Evolutionary conservation across 345 rosid species (phyloP).

Genomic region (Triadica sebifera): DNA sequence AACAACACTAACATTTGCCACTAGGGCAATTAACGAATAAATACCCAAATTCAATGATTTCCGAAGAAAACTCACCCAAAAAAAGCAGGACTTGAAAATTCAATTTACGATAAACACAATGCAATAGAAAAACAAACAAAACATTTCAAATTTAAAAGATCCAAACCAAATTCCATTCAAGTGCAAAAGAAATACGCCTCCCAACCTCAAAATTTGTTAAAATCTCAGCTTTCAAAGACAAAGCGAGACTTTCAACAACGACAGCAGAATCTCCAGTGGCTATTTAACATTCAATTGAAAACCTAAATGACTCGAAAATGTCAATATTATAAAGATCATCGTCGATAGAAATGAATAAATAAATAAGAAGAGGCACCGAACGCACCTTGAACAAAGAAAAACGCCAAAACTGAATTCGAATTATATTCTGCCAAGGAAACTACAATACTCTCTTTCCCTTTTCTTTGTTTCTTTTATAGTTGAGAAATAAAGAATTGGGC

Average conservation of each 20-base stretch:
- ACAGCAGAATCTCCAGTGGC: too few relatives aligned
- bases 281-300: too few relatives aligned
- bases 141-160: background rate
- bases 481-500: slow-evolving; percentile 13
- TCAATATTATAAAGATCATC: background rate
- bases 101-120: background rate
- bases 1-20: too few relatives aligned
- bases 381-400: background rate
- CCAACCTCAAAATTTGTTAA: background rate
- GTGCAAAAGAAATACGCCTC: background rate
- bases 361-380: slow-evolving; percentile 1
- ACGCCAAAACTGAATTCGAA: background rate
- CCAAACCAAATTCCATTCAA: background rate
- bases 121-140: background rate
- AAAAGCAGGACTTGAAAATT: too few relatives aligned
- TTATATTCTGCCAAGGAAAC: too few relatives aligned
- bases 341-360: background rate
- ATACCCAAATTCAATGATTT: too few relatives aligned
- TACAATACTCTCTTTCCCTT: background rate
- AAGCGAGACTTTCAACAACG: background rate
- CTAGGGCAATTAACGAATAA: too few relatives aligned
- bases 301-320: background rate
- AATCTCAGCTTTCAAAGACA: background rate
- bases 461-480: slow-evolving; percentile 16
- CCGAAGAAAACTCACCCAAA: too few relatives aligned